A percentile compares a stretch with the other conserved stretches of the same genome.
phyloP scores from a whole-genome alignment of 805 yeast species.

The Ogataea haglerorum region DNA sequence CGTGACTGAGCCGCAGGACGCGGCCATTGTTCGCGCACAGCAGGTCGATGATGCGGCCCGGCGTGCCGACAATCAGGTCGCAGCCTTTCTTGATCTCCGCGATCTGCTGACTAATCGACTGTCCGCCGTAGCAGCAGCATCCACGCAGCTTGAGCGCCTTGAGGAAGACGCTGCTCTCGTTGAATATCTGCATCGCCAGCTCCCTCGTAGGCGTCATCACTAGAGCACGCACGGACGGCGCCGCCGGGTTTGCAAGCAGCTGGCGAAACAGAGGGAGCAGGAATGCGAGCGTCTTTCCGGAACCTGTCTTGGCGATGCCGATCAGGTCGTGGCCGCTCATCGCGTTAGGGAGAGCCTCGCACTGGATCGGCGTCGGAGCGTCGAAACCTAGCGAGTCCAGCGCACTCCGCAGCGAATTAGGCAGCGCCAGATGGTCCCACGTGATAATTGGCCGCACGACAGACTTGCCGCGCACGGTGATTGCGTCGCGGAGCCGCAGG shows the following conservation, averaged over 20 bases:
- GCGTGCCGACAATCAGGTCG: conserved; percentile 86
- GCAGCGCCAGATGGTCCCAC: conserved; percentile 83
- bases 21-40: conserved; percentile 80
- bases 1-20: conserved; percentile 60
- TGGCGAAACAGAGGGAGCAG: conserved; percentile 82
- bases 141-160: conserved; percentile 48
- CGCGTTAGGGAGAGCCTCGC: conserved; percentile 85
- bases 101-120: conserved; percentile 78
- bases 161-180: conserved; percentile 60
- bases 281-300: conserved; percentile 92
- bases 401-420: conserved; percentile 51
- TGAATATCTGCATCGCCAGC: conserved; percentile 76
- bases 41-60: conserved; percentile 90
- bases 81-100: conserved; percentile 73
- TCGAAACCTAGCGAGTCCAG: conserved; percentile 51
- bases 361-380: conserved; percentile 82
- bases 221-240: conserved; percentile 59
- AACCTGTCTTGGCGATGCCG: conserved; percentile 95
- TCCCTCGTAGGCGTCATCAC: conserved; percentile 92
- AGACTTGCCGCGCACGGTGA: conserved; percentile 56
- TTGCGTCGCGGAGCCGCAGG: conserved; percentile 58
- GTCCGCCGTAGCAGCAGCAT: conserved; percentile 88
- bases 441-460: conserved; percentile 64
- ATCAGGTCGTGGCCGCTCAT: conserved; percentile 89
- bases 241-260: conserved; percentile 57